phyloP scores from a whole-genome alignment of 2,329 filamentous ascomycete species.

The Fusarium xylarioides region DNA sequence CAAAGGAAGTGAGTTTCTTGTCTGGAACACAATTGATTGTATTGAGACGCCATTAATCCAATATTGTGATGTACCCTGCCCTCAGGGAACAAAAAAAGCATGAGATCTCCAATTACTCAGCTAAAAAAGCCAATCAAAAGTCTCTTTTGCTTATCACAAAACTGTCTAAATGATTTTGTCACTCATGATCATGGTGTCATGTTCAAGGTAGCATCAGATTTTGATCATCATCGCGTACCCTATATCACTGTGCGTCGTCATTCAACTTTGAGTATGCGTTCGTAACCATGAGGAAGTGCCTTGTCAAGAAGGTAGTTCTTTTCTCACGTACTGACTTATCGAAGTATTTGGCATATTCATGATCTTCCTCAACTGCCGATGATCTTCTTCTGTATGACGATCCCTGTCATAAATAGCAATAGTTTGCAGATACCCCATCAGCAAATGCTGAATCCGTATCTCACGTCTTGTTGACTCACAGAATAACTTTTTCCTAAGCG shows the following conservation, averaged over 20 bases:
- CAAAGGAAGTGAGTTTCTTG: neutral
- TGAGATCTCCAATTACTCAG: neutral
- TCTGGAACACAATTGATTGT: conserved; percentile 2
- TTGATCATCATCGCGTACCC: conserved; percentile 1
- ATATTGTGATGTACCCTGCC: neutral
- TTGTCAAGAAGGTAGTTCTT: neutral
- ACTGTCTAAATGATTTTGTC: neutral
- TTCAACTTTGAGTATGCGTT: no score
- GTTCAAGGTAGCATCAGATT: neutral
- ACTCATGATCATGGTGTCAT: neutral
- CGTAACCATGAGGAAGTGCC: neutral
- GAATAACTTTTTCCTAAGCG: neutral
- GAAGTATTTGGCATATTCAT: neutral
- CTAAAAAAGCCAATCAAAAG: neutral
- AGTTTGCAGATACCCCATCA: neutral
- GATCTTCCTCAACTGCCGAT: conserved; percentile 2
- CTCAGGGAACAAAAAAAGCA: neutral
- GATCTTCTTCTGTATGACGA: conserved; percentile 10
- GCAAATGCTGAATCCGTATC: neutral
- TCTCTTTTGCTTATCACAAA: neutral
- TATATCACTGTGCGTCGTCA: neutral
- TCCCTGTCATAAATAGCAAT: neutral
- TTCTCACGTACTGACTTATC: neutral
- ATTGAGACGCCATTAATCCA: neutral
- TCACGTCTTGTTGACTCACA: neutral